These are phyloP conservation scores for Zea mays DNA, from an alignment of 176 grass and related monocot species.

Conservation along the genomic window DNA sequence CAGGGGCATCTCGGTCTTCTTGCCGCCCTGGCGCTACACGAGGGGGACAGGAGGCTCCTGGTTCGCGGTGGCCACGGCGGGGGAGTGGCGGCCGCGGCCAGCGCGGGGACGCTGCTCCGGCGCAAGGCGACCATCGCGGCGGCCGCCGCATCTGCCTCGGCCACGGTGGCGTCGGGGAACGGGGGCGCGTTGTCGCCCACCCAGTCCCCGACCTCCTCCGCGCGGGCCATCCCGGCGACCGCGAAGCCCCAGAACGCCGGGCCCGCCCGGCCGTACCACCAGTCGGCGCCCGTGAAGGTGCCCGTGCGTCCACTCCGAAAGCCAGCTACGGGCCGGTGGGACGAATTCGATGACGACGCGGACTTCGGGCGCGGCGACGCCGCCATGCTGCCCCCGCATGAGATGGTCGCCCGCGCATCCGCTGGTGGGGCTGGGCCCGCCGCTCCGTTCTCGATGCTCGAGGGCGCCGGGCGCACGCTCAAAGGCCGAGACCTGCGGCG, in stretches of 20 bases:
- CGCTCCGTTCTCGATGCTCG: slow-evolving; percentile 70
- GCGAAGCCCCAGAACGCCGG: neutral
- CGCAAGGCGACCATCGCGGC: slow-evolving; percentile 55
- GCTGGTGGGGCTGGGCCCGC: slow-evolving; percentile 36
- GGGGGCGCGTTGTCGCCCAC: slow-evolving; percentile 32
- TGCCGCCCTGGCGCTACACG: slow-evolving; percentile 53
- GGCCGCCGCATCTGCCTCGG: slow-evolving; percentile 33
- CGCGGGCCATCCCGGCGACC: slow-evolving; percentile 36
- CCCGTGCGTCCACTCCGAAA: slow-evolving; percentile 41
- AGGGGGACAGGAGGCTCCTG: slow-evolving; percentile 49
- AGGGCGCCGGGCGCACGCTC: slow-evolving; percentile 82
- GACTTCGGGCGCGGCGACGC: slow-evolving; percentile 39
- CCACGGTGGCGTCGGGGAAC: slow-evolving; percentile 18
- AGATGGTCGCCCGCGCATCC: slow-evolving; percentile 57
- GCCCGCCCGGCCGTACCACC: slow-evolving; percentile 39
- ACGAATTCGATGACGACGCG: slow-evolving; percentile 45
- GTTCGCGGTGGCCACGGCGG: slow-evolving; percentile 26
- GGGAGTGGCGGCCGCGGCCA: neutral
- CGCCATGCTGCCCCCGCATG: slow-evolving; percentile 52
- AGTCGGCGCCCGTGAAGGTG: slow-evolving; percentile 56
- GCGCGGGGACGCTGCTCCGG: slow-evolving; percentile 36
- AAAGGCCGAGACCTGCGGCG: slow-evolving; percentile 82
- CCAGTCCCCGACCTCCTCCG: slow-evolving; percentile 25
- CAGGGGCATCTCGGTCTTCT: slow-evolving; percentile 50
- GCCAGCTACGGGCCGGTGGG: slow-evolving; percentile 33